phyloP scores from a whole-genome alignment of 2,329 filamentous ascomycete genomes.

The Bipolaris cookei region DNA sequence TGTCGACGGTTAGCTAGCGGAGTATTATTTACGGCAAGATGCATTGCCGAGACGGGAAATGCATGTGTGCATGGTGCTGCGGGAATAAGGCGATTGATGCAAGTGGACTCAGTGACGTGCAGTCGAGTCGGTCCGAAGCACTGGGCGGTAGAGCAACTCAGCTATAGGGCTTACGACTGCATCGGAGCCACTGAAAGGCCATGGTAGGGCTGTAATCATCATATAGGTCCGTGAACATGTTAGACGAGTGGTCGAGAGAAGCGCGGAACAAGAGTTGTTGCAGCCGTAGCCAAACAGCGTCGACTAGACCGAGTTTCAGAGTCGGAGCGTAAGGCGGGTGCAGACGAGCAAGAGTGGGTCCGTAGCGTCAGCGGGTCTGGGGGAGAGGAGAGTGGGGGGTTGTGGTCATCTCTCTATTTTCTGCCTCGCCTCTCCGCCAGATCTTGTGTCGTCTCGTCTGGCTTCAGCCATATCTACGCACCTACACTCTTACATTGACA shows the following conservation, averaged over 20 bases:
- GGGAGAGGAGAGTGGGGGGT: neutral
- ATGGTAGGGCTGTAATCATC: no score
- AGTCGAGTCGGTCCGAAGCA: neutral
- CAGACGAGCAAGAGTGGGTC: slow-evolving; percentile 10
- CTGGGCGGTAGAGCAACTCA: neutral
- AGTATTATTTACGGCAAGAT: neutral
- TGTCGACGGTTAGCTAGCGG: neutral
- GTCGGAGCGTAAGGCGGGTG: neutral
- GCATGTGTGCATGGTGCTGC: neutral
- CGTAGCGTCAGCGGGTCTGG: slow-evolving; percentile 12
- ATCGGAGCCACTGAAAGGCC: neutral
- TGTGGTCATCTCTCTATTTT: slow-evolving; percentile 9
- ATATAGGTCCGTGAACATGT: no score
- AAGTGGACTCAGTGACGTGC: no score
- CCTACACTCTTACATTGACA: neutral
- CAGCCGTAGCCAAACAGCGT: neutral
- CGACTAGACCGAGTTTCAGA: slow-evolving; percentile 4
- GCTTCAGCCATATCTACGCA: neutral
- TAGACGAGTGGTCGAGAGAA: no score
- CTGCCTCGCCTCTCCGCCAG: slow-evolving; percentile 8
- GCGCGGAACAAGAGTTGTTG: neutral
- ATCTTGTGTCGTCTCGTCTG: neutral
- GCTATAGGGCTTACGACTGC: slow-evolving; percentile 5
- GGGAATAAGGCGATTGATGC: neutral
- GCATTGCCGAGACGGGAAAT: slow-evolving; percentile 6